Evolutionary conservation across 352 stramenopile species (phyloP).

Genomic region (Globisporangium apiculatum): DNA sequence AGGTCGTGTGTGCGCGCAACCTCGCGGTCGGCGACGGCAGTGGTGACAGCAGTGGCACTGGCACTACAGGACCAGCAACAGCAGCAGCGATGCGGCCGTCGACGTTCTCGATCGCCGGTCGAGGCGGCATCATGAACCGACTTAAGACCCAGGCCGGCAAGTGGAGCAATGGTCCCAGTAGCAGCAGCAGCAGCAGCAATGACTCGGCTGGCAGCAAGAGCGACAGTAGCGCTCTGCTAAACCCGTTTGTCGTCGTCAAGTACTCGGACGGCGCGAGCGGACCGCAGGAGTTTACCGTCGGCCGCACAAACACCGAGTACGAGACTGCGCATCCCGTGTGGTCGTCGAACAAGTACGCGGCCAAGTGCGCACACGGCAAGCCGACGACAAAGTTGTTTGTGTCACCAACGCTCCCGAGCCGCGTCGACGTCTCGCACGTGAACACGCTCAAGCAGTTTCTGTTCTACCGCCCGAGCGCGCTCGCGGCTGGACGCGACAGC

Average conservation of each 20-base stretch:
- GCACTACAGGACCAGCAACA: too few species aligned
- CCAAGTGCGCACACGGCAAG: constrained; percentile 61
- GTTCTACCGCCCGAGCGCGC: constrained; percentile 47
- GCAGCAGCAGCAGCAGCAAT: constrained; percentile 7
- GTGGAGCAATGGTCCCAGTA: constrained; percentile 26
- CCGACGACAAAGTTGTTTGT: constrained; percentile 56
- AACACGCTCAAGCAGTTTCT: constrained; percentile 75
- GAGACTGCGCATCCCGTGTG: constrained; percentile 58
- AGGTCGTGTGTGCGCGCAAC: constrained; percentile 58
- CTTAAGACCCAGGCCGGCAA: constrained; percentile 58
- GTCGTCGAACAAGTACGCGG: constrained; percentile 55
- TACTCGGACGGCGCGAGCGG: constrained; percentile 43
- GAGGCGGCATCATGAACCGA: constrained; percentile 54
- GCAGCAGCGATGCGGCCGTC: constrained; percentile 20
- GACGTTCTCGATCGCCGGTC: constrained; percentile 42
- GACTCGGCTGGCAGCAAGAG: not conserved
- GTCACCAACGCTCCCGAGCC: constrained; percentile 43
- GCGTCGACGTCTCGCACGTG: constrained; percentile 49
- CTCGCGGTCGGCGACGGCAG: constrained; percentile 17
- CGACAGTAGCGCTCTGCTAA: constrained; percentile 21
- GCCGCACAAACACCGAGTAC: constrained; percentile 85
- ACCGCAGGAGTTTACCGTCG: constrained; percentile 53
- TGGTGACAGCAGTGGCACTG: not conserved
- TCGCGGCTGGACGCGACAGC: constrained; percentile 4
- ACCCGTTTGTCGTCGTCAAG: constrained; percentile 72